Evolutionary conservation across 2,329 filamentous ascomycete species (phyloP).

Genomic region (Leptographium flavum): DNA sequence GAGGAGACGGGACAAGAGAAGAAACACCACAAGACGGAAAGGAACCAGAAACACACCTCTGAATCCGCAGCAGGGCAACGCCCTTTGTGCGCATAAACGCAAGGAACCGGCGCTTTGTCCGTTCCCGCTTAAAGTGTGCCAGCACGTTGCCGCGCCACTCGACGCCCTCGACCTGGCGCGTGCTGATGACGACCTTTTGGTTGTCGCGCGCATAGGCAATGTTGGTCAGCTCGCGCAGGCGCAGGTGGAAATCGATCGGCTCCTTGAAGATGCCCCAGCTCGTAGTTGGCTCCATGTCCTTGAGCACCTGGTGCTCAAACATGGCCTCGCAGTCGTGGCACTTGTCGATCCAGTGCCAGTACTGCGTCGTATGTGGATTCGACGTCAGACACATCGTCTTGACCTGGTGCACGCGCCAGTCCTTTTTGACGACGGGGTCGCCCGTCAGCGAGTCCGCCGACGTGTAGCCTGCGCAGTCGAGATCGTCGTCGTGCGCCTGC

Average conservation of each 20-base stretch:
- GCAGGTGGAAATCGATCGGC: conserved; percentile 35
- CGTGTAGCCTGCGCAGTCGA: conserved; percentile 32
- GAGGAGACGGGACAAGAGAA: no score
- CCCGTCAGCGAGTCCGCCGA: conserved; percentile 36
- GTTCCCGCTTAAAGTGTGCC: conserved; percentile 35
- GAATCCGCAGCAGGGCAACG: conserved; percentile 24
- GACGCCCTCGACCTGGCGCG: conserved; percentile 17
- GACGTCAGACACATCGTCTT: conserved; percentile 33
- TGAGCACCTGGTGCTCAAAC: conserved; percentile 41
- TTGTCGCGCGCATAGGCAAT: conserved; percentile 29
- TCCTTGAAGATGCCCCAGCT: conserved; percentile 35
- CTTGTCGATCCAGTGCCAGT: conserved; percentile 35
- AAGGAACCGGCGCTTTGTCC: conserved; percentile 38
- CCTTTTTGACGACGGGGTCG: conserved; percentile 27
- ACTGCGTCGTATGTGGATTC: conserved; percentile 34
- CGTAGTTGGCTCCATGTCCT: conserved; percentile 23
- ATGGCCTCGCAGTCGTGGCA: conserved; percentile 15
- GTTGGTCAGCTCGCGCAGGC: conserved; percentile 29
- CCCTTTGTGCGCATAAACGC: conserved; percentile 29
- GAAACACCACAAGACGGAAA: not conserved
- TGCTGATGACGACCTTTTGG: conserved; percentile 27
- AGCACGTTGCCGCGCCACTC: conserved; percentile 30
- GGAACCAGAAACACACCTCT: conserved; percentile 21
- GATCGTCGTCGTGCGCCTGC: conserved; percentile 18
- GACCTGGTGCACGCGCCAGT: conserved; percentile 39